phyloP scores from a whole-genome alignment of 331 rosid genomes.

The Rosa hybrid region DNA sequence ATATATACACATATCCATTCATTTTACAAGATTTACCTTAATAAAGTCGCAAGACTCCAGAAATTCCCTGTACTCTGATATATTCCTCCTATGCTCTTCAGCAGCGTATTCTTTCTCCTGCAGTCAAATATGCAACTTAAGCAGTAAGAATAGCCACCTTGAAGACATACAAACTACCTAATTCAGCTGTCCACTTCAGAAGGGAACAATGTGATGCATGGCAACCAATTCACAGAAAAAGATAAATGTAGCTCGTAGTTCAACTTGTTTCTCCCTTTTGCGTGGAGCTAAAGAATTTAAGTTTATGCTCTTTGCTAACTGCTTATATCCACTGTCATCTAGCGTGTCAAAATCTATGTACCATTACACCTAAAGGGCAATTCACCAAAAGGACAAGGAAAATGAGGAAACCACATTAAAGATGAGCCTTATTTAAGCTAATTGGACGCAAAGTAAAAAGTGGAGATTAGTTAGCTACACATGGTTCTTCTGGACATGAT shows the following conservation, averaged over 20 bases:
- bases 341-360: not conserved
- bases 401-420: slow-evolving; percentile 7
- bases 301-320: not conserved
- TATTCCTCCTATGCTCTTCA: slow-evolving; percentile 68
- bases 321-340: slow-evolving; percentile 1
- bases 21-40: slow-evolving; percentile 49
- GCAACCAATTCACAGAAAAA: slow-evolving; percentile 5
- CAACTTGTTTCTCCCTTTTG: not conserved
- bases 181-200: not conserved
- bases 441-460: not conserved
- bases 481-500: too few relatives aligned
- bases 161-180: not conserved
- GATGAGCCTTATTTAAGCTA: not conserved
- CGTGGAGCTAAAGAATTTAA: not conserved
- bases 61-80: slow-evolving; percentile 75
- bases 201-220: not conserved
- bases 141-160: not conserved
- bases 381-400: not conserved
- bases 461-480: not conserved
- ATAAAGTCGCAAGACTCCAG: slow-evolving; percentile 85
- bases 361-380: not conserved
- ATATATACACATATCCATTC: slow-evolving; percentile 17
- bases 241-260: not conserved
- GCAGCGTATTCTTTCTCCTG: slow-evolving; percentile 94
- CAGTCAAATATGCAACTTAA: slow-evolving; percentile 13